Evolutionary conservation across 805 yeast genomes (phyloP).

Genomic region (Zygosaccharomyces siamensis): DNA sequence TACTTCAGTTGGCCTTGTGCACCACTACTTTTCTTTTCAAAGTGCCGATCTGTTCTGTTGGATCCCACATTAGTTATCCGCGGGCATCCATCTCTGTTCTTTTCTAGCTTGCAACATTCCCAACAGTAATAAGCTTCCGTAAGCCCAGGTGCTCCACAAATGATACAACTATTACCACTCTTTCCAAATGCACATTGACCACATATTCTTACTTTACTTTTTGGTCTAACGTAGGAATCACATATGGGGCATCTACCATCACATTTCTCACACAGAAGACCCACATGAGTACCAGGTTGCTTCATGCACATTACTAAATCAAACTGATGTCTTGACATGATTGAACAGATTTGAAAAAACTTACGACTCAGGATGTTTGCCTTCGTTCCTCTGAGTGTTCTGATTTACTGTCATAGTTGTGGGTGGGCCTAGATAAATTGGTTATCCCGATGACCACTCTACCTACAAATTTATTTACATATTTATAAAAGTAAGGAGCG

Average conservation of each 20-base stretch:
- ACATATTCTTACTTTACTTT: constrained; percentile 64
- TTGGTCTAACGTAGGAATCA: constrained; percentile 76
- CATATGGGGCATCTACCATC: constrained; percentile 91
- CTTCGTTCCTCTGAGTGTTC: background rate
- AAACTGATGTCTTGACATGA: constrained; percentile 84
- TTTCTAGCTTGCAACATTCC: constrained; percentile 76
- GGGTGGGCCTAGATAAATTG: background rate
- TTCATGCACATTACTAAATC: constrained; percentile 80
- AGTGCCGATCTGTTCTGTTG: constrained; percentile 60
- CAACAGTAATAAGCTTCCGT: constrained; percentile 76
- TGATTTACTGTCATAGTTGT: background rate
- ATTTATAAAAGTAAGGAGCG: background rate
- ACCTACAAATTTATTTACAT: background rate
- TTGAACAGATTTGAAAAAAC: background rate
- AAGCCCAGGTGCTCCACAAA: constrained; percentile 61
- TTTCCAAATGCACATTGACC: constrained; percentile 81
- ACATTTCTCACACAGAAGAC: constrained; percentile 74
- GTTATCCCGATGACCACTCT: background rate
- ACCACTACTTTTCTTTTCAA: constrained; percentile 44
- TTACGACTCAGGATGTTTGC: too few relatives aligned
- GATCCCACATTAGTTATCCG: constrained; percentile 75
- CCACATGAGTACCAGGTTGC: constrained; percentile 72
- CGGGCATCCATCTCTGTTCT: constrained; percentile 91
- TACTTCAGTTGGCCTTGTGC: background rate
- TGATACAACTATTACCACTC: constrained; percentile 59